Base-by-base conservation (phyloP, 2,329 filamentous ascomycete species). In the Trichoderma lentiforme region DNA sequence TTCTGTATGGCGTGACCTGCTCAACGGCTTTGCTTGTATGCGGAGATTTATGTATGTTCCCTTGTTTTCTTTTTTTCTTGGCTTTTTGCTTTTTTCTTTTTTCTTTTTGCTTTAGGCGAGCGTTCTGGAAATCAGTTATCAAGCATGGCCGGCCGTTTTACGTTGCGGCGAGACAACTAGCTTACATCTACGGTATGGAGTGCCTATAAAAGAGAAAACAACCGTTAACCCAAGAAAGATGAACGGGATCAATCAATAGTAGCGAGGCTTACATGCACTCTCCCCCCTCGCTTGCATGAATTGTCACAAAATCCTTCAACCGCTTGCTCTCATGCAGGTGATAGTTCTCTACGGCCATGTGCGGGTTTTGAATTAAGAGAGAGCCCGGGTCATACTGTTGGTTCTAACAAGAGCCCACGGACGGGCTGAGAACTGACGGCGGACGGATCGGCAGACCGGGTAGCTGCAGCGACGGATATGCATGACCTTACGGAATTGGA, bases 371-470 rank as follows among this genome's bases (percentile, higher is more conserved):
- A 53, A 24, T 14, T 24, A 53, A 39, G 14, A 56, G 21, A 57
- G 64, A 43, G 39, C 39, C 18, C 15, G 7, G 39, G 7, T n/a
- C 15, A 43, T n/a, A 43, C 39, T 18, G 64, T 26, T 43, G 64
- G 64, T 34, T 18, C 15, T 18, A 12, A 21, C 21, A 6, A 12
- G 34, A n/a, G 21, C 7, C n/a, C 18, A 34, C 34, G n/a, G 24
- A 26, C 26, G 66, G 36, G 57, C 39, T 61, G 57, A 62, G 57
- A 62, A 69, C 39, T 70, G 66, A 70, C 53, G 65, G 65, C 65
- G 65, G 65, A 60, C 66, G 66, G 66, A 70, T 70, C 66, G 66
- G 66, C 57, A 53, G 57, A 43, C 26, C 66, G 66, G 66, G 66
- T 70, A 70, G 57, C 57, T 36, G 57, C 57, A 70, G 39, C 57